Base-by-base conservation (phyloP, 805 yeast genomes). In the Sugiyamaella qingdaonensis region DNA sequence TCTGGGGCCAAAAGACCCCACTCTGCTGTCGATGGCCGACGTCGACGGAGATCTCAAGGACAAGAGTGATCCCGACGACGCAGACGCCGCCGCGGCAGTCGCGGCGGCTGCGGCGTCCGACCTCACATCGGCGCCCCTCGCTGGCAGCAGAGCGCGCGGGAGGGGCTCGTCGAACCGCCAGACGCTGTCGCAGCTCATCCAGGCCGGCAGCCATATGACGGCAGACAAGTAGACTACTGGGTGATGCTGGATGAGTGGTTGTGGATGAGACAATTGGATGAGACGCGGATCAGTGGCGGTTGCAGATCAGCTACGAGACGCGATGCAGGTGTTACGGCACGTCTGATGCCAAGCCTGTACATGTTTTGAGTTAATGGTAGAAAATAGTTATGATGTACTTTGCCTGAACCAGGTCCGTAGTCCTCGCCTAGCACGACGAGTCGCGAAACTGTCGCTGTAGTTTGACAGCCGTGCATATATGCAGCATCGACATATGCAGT, bases 141-240 rank as follows among this genome's bases (percentile, higher is more conserved):
- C 41, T 2, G 49, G 46, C 32, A 34, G 29, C 16, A 52, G 56
- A 21, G 53, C 36, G n/a, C 41, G 52, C 24, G 49, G 53, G 10
- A 31, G 36, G 19, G 48, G 58, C 21, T 7, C 37, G 19, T 35
- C 58, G 10, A 53, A 52, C 48, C 42, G 57, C 21, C 60, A 59
- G 53, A 60, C 61, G 8, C 52, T 60, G 21, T 55, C 60, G 13
- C 60, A 57, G 45, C 14, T 53, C 10, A 56, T 60, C 29, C 58
- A 57, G 36, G 62, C 64, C 29, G 64, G 64, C 11, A 41, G 48
- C 36, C 52, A 49, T 36, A 19, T 42, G 24, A 32, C 47, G 18
- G n/a, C 29, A 8, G 48, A 44, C n/a, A 41, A 49, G 39, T 37
- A 41, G 29, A 24, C 29, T 3, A 7, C 29, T 24, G 7, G 3